phyloP scores from a whole-genome alignment of 495 filamentous ascomycete species.

The Haplographium delicatum region DNA sequence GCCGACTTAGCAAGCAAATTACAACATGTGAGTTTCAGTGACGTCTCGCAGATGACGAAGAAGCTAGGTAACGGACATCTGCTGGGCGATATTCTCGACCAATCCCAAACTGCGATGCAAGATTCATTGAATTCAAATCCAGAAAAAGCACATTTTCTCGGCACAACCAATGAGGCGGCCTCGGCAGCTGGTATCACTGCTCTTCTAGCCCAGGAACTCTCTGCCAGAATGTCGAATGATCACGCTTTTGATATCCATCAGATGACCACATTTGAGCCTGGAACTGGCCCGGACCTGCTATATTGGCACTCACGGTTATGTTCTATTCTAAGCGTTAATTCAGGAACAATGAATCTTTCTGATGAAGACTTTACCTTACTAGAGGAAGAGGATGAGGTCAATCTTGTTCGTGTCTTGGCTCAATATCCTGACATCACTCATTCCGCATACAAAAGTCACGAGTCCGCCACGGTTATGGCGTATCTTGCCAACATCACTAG shows the following conservation, averaged over 20 bases:
- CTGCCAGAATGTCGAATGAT: constrained; percentile 61
- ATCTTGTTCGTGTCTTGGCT: constrained; percentile 54
- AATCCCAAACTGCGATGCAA: constrained; percentile 41
- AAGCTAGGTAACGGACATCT: constrained; percentile 62
- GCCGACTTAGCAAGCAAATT: constrained; percentile 56
- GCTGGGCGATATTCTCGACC: constrained; percentile 42
- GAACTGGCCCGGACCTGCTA: constrained; percentile 67
- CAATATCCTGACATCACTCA: constrained; percentile 60
- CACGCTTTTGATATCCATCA: constrained; percentile 64
- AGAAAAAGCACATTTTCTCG: constrained; percentile 37
- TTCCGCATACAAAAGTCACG: constrained; percentile 57
- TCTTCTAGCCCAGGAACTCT: constrained; percentile 71
- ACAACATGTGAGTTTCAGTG: constrained; percentile 70
- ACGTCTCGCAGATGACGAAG: constrained; percentile 66
- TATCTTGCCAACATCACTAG: constrained; percentile 59
- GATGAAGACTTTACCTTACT: constrained; percentile 36
- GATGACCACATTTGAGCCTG: constrained; percentile 67
- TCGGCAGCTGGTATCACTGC: constrained; percentile 58
- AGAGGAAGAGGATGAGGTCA: constrained; percentile 48
- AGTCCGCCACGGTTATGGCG: constrained; percentile 56
- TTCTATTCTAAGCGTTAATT: constrained; percentile 53
- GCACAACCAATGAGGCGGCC: constrained; percentile 29
- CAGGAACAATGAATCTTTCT: constrained; percentile 39
- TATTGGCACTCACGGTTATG: constrained; percentile 65
- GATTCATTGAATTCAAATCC: constrained; percentile 59